phyloP scores from a whole-genome alignment of 441 rosid genomes.

The Pelargonium cotyledonis region DNA sequence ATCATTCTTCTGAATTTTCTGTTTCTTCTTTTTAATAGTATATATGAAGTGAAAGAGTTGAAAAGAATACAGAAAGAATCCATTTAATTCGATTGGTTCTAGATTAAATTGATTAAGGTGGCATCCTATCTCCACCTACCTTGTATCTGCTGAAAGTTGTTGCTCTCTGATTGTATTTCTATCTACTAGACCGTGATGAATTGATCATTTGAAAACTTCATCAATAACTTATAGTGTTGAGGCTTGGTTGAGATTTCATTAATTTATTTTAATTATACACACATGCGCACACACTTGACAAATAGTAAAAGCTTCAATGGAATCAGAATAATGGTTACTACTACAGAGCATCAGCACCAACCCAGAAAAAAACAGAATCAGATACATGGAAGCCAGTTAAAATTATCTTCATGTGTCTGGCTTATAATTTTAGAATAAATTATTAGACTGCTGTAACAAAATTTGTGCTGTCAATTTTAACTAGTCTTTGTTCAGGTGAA shows the following conservation, averaged over 20 bases:
- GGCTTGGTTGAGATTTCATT: neutral
- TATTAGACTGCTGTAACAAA: neutral
- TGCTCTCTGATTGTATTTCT: neutral
- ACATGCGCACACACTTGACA: neutral
- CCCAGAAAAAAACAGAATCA: neutral
- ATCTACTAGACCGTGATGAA: neutral
- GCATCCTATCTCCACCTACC: constrained; percentile 1
- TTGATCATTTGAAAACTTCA: too few species aligned
- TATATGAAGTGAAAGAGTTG: neutral
- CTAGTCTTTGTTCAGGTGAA: constrained; percentile 51
- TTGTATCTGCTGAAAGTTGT: neutral
- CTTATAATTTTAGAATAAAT: neutral
- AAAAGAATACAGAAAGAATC: neutral
- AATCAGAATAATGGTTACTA: neutral
- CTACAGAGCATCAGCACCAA: neutral
- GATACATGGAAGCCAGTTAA: neutral
- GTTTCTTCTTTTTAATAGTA: neutral
- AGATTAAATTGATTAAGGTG: constrained; percentile 1
- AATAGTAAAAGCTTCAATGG: constrained; percentile 5
- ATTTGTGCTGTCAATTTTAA: constrained; percentile 22
- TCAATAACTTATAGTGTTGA: neutral
- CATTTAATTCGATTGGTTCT: neutral
- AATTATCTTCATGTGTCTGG: constrained; percentile 2
- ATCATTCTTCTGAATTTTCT: constrained; percentile 6
- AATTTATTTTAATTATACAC: neutral